Conservation (phyloP, 2,329 filamentous ascomycete genomes). For the Phaeosphaeria sp. region DNA sequence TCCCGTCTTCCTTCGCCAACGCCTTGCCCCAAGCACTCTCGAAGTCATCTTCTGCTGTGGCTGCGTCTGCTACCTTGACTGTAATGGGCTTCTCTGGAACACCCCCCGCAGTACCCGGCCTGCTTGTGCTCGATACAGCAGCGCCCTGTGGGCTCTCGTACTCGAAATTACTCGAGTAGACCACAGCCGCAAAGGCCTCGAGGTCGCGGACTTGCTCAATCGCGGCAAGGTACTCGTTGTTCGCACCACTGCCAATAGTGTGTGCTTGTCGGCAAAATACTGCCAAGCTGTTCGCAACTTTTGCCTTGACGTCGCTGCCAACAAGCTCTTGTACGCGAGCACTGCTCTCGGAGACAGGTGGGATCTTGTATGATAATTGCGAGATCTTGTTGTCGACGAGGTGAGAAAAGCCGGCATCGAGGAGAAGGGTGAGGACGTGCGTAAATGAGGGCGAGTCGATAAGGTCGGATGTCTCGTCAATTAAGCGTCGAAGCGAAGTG, state of each 20-base stretch:
- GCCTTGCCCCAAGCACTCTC: conserved; percentile 76
- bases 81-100: conserved; percentile 23
- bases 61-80: conserved; percentile 56
- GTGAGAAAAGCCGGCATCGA: conserved; percentile 85
- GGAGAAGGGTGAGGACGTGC: conserved; percentile 82
- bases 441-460: conserved; percentile 92
- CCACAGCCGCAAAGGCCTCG: conserved; percentile 84
- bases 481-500: conserved; percentile 75
- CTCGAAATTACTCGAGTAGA: conserved; percentile 83
- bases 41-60: conserved; percentile 63
- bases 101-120: conserved; percentile 58
- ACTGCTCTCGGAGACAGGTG: conserved; percentile 50
- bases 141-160: conserved; percentile 53
- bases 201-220: conserved; percentile 80
- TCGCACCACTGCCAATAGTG: conserved; percentile 72
- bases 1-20: conserved; percentile 53
- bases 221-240: conserved; percentile 61
- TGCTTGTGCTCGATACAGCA: conserved; percentile 2
- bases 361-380: conserved; percentile 75
- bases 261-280: conserved; percentile 92
- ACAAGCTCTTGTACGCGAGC: conserved; percentile 60
- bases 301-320: conserved; percentile 63
- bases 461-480: conserved; percentile 95
- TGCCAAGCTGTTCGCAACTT: conserved; percentile 88
- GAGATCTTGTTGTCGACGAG: conserved; percentile 85